Percentiles rank a stretch among this genome's conserved stretches.
Evolutionary conservation across 306 rosid species (phyloP).

Genomic region (Castanea mollissima): DNA sequence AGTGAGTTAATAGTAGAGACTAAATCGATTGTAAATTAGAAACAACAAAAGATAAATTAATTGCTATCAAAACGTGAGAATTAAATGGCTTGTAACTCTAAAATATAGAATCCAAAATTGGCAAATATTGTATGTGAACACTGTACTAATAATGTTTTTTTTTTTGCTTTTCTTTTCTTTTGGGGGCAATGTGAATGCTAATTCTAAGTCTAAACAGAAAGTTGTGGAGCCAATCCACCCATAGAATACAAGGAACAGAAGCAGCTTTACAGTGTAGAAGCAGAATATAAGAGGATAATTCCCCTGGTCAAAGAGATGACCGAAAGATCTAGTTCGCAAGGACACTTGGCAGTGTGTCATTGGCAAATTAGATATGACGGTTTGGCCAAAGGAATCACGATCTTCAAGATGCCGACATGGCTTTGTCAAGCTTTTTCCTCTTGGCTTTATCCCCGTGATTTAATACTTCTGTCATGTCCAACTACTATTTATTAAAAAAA

Average conservation of each 20-base stretch:
- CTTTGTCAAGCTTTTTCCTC: constrained; percentile 3
- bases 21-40: too few relatives aligned
- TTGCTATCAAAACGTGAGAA: too few relatives aligned
- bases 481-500: neutral
- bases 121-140: too few relatives aligned
- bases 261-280: neutral
- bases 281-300: neutral
- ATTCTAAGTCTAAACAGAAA: too few relatives aligned
- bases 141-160: too few relatives aligned
- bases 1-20: accelerated
- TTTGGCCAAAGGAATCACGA: constrained; percentile 26
- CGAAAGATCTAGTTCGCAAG: neutral
- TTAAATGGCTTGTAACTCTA: too few relatives aligned
- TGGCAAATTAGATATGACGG: neutral
- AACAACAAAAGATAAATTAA: too few relatives aligned
- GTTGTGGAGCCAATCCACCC: too few relatives aligned
- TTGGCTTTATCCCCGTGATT: neutral
- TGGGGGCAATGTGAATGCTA: too few relatives aligned
- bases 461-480: neutral
- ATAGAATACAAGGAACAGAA: neutral
- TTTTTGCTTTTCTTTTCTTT: too few relatives aligned
- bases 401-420: constrained; percentile 27
- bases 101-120: too few relatives aligned
- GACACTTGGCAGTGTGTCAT: constrained; percentile 5
- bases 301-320: constrained; percentile 22